phyloP scores from a whole-genome alignment of 306 rosid species.

The Vicia sativa region DNA sequence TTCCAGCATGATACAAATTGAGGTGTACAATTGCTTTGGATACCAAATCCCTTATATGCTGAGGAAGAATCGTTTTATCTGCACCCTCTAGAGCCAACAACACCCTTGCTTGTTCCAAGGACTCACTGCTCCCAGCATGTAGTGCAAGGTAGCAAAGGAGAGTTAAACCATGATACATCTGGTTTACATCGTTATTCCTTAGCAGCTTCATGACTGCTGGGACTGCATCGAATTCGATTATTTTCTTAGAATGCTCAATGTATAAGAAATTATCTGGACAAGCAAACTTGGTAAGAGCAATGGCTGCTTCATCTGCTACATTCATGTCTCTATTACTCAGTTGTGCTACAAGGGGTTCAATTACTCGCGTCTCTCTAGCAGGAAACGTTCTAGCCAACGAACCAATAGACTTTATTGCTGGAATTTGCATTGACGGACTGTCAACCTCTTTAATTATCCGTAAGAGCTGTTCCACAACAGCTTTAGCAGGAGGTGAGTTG shows the following conservation, averaged over 20 bases:
- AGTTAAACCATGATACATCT: constrained; percentile 55
- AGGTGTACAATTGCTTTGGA: constrained; percentile 62
- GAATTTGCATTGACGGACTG: constrained; percentile 54
- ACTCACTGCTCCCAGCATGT: constrained; percentile 66
- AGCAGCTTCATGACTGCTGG: constrained; percentile 61
- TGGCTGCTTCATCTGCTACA: constrained; percentile 69
- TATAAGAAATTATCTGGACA: constrained; percentile 62
- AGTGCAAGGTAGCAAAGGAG: constrained; percentile 84
- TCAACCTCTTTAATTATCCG: constrained; percentile 63
- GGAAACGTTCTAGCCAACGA: constrained; percentile 86
- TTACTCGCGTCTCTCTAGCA: constrained; percentile 78
- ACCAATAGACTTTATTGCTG: constrained; percentile 70
- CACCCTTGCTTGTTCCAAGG: constrained; percentile 69
- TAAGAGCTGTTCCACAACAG: constrained; percentile 76
- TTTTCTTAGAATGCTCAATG: constrained; percentile 70
- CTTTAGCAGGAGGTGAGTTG: constrained; percentile 74
- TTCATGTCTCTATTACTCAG: constrained; percentile 50
- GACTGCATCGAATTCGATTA: constrained; percentile 65
- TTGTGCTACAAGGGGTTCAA: constrained; percentile 61
- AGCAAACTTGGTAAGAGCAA: constrained; percentile 71
- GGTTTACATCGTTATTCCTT: constrained; percentile 55
- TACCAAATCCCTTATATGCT: constrained; percentile 64
- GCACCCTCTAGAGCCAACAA: constrained; percentile 72
- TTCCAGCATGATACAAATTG: constrained; percentile 76
- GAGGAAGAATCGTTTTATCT: constrained; percentile 52